Conservation (phyloP, 306 rosid genomes). For the Medicago lupulina region DNA sequence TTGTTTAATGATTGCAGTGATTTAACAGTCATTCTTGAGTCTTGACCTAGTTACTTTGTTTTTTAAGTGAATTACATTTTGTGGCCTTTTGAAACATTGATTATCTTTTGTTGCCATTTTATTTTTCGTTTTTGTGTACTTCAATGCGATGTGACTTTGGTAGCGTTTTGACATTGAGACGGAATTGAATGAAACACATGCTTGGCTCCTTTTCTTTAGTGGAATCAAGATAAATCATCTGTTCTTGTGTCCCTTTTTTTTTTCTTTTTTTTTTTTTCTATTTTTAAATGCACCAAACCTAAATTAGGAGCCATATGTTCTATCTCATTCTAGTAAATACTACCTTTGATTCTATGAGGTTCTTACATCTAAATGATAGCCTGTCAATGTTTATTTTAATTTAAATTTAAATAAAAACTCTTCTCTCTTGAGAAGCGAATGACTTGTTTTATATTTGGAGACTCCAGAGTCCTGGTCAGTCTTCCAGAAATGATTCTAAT, state of each 20-base stretch:
- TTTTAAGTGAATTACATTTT: constrained; percentile 13
- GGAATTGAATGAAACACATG: neutral
- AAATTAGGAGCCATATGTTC: neutral
- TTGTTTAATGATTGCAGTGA: neutral
- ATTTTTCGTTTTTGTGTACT: constrained; percentile 17
- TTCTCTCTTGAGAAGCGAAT: constrained; percentile 13
- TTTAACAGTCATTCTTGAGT: neutral
- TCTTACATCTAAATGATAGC: constrained; percentile 21
- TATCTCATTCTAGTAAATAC: neutral
- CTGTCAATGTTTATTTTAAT: constrained; percentile 21
- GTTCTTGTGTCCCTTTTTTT: neutral
- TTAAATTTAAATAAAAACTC: constrained; percentile 1
- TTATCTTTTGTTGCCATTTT: neutral
- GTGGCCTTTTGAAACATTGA: constrained; percentile 20
- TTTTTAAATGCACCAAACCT: neutral
- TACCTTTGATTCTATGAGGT: constrained; percentile 8
- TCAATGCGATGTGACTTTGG: constrained; percentile 18
- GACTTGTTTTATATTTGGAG: constrained; percentile 18
- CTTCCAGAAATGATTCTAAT: constrained; percentile 15
- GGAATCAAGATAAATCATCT: constrained; percentile 7
- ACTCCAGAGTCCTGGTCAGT: constrained; percentile 4
- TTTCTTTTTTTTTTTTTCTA: neutral
- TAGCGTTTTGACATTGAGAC: neutral
- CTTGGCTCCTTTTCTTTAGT: constrained; percentile 7
- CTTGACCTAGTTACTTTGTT: constrained; percentile 20